Conservation (phyloP, 1,284 basidiomycete genomes). For the Volvariella surrecta region DNA sequence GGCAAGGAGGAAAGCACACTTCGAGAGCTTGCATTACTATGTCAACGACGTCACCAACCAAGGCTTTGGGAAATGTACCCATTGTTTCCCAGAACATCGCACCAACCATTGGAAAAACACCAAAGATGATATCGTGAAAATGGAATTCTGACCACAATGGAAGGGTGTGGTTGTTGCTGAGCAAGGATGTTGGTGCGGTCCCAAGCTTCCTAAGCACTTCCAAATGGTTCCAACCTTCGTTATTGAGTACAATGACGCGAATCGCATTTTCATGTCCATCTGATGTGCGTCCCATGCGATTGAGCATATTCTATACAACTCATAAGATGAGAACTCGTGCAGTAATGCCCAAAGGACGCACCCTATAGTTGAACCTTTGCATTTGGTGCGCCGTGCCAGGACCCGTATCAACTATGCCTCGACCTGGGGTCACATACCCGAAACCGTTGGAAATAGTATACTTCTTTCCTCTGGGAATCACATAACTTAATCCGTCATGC, state of each 20-base stretch:
- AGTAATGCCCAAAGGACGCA: too few relatives aligned
- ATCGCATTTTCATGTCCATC: constrained; percentile 15
- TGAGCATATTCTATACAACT: constrained; percentile 12
- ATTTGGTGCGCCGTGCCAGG: too few relatives aligned
- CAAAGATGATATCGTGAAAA: constrained; percentile 20
- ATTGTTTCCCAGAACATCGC: constrained; percentile 8
- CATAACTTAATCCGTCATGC: too few relatives aligned
- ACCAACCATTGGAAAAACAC: constrained; percentile 19
- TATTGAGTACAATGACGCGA: constrained; percentile 13
- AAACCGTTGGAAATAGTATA: too few relatives aligned
- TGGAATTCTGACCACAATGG: constrained; percentile 18
- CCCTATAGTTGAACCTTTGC: too few relatives aligned
- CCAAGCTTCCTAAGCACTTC: constrained; percentile 15
- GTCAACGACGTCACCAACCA: constrained; percentile 21
- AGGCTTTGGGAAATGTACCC: constrained; percentile 15
- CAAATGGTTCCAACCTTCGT: constrained; percentile 16
- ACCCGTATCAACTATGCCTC: too few relatives aligned
- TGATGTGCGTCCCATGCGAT: constrained; percentile 11
- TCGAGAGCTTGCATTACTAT: constrained; percentile 22
- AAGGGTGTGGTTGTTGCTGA: constrained; percentile 17
- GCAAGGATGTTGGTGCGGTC: constrained; percentile 12
- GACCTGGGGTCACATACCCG: too few relatives aligned
- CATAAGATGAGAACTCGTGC: too few relatives aligned
- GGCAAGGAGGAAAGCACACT: constrained; percentile 12
- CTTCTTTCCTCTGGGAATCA: too few relatives aligned